A percentile compares a stretch with the other conserved stretches of the same genome.
phyloP scores from a whole-genome alignment of 78 protist genomes.

The Chrysochromulina parva region DNA sequence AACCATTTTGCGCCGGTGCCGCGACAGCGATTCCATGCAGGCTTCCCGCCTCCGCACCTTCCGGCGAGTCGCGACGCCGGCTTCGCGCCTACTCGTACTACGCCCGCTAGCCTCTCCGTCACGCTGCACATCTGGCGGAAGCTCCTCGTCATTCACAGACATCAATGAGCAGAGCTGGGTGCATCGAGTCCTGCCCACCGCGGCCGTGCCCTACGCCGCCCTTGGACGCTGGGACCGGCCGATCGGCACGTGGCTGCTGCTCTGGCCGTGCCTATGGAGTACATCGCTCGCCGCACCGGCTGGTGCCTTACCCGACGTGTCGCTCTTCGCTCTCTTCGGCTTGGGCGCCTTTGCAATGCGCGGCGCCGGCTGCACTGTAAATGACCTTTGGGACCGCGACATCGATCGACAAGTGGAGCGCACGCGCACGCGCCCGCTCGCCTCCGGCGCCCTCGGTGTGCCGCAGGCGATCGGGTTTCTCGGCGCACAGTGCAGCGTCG shows the following conservation, averaged over 20 bases:
- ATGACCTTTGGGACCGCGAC: slow-evolving; percentile 87
- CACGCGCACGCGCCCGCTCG: slow-evolving; percentile 82
- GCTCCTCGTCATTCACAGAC: too few species aligned
- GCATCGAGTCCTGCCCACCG: neutral
- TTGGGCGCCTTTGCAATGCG: slow-evolving; percentile 89
- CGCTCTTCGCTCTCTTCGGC: slow-evolving; percentile 46
- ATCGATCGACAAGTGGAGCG: slow-evolving; percentile 82
- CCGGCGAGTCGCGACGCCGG: too few species aligned
- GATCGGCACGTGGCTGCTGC: slow-evolving; percentile 65
- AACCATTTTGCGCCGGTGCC: too few species aligned
- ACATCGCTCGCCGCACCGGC: slow-evolving; percentile 27
- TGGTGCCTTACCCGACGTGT: neutral
- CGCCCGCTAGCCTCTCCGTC: too few species aligned
- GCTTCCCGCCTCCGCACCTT: too few species aligned
- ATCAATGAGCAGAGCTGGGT: neutral
- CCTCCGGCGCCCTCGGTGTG: slow-evolving; percentile 48
- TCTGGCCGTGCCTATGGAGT: slow-evolving; percentile 69
- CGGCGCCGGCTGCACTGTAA: slow-evolving; percentile 90
- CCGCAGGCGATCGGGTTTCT: slow-evolving; percentile 54
- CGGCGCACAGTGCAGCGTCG: slow-evolving; percentile 50
- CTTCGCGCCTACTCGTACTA: too few species aligned
- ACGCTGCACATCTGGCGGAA: too few species aligned
- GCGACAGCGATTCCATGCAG: too few species aligned
- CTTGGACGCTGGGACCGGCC: slow-evolving; percentile 56
- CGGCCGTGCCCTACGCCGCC: slow-evolving; percentile 44